Base-by-base conservation (phyloP, 2,329 filamentous ascomycete genomes). In the Cercospora sojina region DNA sequence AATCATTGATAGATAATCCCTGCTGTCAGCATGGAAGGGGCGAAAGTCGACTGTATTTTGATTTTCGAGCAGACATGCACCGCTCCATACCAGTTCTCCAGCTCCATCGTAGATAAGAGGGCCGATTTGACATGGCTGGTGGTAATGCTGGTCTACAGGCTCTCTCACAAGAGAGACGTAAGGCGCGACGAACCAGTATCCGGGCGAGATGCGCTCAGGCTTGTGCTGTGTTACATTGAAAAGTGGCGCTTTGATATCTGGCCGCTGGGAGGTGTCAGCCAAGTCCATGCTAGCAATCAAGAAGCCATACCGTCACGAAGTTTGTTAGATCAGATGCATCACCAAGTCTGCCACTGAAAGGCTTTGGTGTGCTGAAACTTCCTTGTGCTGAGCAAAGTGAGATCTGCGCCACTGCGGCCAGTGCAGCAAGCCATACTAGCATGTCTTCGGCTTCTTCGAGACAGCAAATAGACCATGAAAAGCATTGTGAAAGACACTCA, bases 151-250 rank as follows among this genome's bases (percentile, higher is more conserved):
- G 43, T 47, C 64, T 10, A 55, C 59, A 5, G 53, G 47, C 41
- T 61, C 43, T 51, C 68, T 64, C 31, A 62, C 66, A 41, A 70
- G 67, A 18, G 35, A 31, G 23, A 65, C 68, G 51, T 67, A 70
- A 1, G 70, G 68, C 29, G 68, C 70, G 16, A 69, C 65, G 62
- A 71, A 71, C 66, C 66, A 70, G 65, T 72, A 71, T 47, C 70
- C 70, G 3, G 64, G 62, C 2, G 47, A 61, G 12, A 72, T 56
- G n/a, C 58, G 38, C 41, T 25, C 18, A 10, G 41, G 23, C 53
- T 72, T 64, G 25, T 51, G 47, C 27, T 65, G 55, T 27, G 61
- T 67, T 47, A 72, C 56, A 3, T 68, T 67, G 62, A 65, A 69
- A 47, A 38, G 32, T 6, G 70, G 70, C 4, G 67, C 65, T 64